Conservation (phyloP, 106 monocot species). For the Alisma plantagoaquatica region DNA sequence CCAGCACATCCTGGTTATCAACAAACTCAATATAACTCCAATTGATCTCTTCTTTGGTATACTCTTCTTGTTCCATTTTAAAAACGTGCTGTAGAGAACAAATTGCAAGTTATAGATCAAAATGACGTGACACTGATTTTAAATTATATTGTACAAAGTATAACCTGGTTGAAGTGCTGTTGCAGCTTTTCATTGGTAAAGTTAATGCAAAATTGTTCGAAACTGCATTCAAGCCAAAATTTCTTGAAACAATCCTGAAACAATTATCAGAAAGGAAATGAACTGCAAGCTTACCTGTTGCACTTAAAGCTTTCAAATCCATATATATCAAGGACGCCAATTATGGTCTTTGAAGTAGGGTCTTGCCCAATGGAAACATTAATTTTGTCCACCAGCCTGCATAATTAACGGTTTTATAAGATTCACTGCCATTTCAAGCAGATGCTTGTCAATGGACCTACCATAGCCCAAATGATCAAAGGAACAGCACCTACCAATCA, state of each 20-base stretch:
- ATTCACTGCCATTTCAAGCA: no score
- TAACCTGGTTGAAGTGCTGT: conserved; percentile 97
- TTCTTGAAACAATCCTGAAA: no score
- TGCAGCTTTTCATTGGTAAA: conserved; percentile 97
- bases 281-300: conserved; percentile 44
- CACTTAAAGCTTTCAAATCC: conserved; percentile 95
- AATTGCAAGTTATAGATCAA: no score
- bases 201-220: conserved; percentile 95
- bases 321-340: conserved; percentile 98
- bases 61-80: conserved; percentile 90
- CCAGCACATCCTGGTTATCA: conserved; percentile 96
- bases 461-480: no score
- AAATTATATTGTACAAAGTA: conserved; percentile 3
- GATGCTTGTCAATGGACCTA: no score
- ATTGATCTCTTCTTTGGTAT: conserved; percentile 80
- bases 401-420: no score
- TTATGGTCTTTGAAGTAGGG: conserved; percentile 74
- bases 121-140: no score
- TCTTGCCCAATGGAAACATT: conserved; percentile 91
- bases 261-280: background rate
- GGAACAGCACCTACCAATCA: conserved; percentile 55
- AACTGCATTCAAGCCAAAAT: conserved; percentile 38
- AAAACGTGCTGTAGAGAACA: conserved; percentile 98
- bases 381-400: conserved; percentile 86
- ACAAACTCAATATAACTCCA: conserved; percentile 98